Conservation (phyloP, 192 early-diverging fungal genomes). For the Coemansia sp. region DNA sequence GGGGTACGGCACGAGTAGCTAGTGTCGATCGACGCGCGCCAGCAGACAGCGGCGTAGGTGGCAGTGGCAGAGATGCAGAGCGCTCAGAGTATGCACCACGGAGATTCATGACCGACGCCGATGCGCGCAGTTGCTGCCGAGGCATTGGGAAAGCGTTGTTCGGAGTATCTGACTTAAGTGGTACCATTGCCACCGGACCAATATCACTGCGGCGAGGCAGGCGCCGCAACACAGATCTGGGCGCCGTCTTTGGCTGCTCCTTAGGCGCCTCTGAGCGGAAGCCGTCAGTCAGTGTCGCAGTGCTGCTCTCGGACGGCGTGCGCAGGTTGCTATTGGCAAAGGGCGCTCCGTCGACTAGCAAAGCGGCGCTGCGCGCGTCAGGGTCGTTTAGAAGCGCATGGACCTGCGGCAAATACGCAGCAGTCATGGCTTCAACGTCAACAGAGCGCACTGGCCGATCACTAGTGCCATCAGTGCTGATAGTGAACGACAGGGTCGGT, state of each 20-base stretch:
- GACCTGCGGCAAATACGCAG: conserved; percentile 37
- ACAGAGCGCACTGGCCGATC: conserved; percentile 24
- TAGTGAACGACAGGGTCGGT: conserved; percentile 36
- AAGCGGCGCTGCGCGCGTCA: not conserved
- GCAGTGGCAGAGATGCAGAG: conserved; percentile 2
- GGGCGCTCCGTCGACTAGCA: not conserved
- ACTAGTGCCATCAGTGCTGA: conserved; percentile 15
- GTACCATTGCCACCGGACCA: not conserved
- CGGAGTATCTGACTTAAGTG: not conserved
- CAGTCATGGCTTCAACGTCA: conserved; percentile 41
- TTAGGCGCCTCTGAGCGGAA: not conserved
- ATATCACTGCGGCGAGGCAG: conserved; percentile 26
- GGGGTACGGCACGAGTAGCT: not conserved
- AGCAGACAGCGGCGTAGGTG: conserved; percentile 1
- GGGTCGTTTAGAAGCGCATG: conserved; percentile 6
- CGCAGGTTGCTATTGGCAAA: not conserved
- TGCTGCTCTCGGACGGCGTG: conserved; percentile 31
- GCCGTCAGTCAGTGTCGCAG: conserved; percentile 23
- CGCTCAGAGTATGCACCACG: conserved; percentile 7
- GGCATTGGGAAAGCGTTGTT: not conserved
- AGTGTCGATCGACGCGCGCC: conserved; percentile 1
- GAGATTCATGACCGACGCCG: conserved; percentile 12
- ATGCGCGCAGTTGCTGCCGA: conserved; percentile 13
- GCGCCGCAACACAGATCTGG: not conserved
- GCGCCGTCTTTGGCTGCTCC: conserved; percentile 4